phyloP scores from a whole-genome alignment of 805 yeast genomes.

The Candida corydali region DNA sequence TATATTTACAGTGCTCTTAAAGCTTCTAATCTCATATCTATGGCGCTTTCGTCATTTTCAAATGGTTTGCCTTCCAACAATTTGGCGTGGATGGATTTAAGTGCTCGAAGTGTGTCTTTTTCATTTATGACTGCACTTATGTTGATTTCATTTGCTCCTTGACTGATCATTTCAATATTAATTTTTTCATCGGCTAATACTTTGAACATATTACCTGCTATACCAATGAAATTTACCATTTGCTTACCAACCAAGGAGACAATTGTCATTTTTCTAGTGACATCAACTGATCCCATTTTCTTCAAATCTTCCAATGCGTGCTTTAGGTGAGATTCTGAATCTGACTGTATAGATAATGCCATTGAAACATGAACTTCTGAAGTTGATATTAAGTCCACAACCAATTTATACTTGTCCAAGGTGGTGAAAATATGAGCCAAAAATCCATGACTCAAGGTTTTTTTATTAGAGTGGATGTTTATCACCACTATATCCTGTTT shows the following conservation, averaged over 20 bases:
- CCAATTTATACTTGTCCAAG: conserved; percentile 76
- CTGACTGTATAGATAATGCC: conserved; percentile 80
- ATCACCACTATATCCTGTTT: conserved; percentile 88
- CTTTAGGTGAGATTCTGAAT: conserved; percentile 59
- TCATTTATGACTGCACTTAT: conserved; percentile 92
- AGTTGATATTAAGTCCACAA: conserved; percentile 93
- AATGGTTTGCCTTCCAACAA: conserved; percentile 47
- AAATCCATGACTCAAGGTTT: conserved; percentile 91
- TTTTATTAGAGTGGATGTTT: conserved; percentile 90
- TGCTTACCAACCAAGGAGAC: conserved; percentile 94
- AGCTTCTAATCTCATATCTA: conserved; percentile 28
- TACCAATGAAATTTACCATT: conserved; percentile 95
- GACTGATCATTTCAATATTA: conserved; percentile 96
- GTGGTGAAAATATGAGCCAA: conserved; percentile 86
- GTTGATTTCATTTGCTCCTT: conserved; percentile 97
- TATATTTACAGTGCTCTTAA: conserved; percentile 15
- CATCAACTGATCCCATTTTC: conserved; percentile 83
- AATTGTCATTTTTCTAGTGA: conserved; percentile 83
- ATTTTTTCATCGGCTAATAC: conserved; percentile 87
- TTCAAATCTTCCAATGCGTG: conserved; percentile 76
- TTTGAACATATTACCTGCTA: conserved; percentile 95
- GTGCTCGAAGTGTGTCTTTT: conserved; percentile 76
- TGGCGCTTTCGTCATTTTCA: conserved; percentile 23
- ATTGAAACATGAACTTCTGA: conserved; percentile 97
- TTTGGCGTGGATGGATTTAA: conserved; percentile 78